These are phyloP conservation scores for Sporothrix dimorphospora DNA, from an alignment of 2,329 filamentous ascomycete genomes.

Conservation along the genomic window DNA sequence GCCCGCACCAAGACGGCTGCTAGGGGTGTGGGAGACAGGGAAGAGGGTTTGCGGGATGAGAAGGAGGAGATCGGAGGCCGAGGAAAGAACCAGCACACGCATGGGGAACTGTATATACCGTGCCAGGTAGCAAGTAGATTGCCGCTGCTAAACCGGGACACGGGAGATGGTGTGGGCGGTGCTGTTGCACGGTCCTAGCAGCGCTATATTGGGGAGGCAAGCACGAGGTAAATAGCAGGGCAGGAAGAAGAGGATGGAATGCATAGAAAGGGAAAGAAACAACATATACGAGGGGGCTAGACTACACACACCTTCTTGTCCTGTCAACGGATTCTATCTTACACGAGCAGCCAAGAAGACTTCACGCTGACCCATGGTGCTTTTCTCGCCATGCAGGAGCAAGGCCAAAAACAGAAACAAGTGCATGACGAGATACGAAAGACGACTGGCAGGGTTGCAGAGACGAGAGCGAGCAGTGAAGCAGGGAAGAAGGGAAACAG, in stretches of 20 bases:
- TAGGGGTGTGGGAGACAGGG: background rate
- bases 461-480: background rate
- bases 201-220: background rate
- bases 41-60: background rate
- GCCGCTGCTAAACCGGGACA: conserved; percentile 1
- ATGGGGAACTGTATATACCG: background rate
- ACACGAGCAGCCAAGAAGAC: background rate
- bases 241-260: background rate
- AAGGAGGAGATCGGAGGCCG: background rate
- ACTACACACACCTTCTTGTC: background rate
- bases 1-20: background rate
- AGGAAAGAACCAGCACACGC: background rate
- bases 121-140: conserved; percentile 14
- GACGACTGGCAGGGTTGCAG: background rate
- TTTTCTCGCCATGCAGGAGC: background rate
- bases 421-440: background rate
- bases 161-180: conserved; percentile 10
- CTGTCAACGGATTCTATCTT: background rate
- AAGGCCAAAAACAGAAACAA: background rate
- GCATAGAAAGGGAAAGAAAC: background rate
- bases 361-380: background rate
- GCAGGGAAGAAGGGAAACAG: background rate
- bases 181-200: background rate
- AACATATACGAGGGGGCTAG: background rate
- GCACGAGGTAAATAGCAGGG: background rate